Conservation (phyloP, 1,284 basidiomycete genomes). For the Neotropicomus parvogracilis region DNA sequence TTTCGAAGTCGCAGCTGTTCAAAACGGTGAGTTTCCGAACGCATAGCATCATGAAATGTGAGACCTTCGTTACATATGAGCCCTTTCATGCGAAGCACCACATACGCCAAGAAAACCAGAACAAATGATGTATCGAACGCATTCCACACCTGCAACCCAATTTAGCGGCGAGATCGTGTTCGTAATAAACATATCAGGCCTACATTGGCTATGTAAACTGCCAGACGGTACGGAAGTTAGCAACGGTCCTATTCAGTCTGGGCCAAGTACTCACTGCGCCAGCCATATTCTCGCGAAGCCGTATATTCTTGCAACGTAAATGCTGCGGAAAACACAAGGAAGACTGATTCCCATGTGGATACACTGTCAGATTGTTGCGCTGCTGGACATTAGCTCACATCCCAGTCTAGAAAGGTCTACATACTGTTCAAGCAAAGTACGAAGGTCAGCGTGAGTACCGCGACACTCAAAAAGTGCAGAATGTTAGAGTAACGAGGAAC, state of each 20-base stretch:
- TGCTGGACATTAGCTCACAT: conserved; percentile 28
- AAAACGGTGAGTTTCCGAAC: conserved; percentile 10
- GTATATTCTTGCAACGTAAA: conserved; percentile 82
- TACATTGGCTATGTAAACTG: conserved; percentile 83
- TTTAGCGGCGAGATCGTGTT: conserved; percentile 1
- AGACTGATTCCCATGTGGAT: conserved; percentile 64
- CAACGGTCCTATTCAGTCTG: neutral
- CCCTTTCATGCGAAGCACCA: conserved; percentile 64
- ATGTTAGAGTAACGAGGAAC: conserved; percentile 79
- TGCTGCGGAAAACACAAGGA: conserved; percentile 71
- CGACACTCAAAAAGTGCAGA: conserved; percentile 77
- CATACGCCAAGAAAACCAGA: conserved; percentile 67
- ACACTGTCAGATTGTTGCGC: conserved; percentile 53
- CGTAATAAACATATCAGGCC: neutral
- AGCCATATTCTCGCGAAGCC: conserved; percentile 77
- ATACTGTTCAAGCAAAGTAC: conserved; percentile 69
- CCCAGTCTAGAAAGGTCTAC: conserved; percentile 23
- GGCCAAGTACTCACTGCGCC: conserved; percentile 61
- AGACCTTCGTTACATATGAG: conserved; percentile 54
- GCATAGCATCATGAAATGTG: conserved; percentile 5
- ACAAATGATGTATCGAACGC: conserved; percentile 81
- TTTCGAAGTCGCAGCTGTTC: conserved; percentile 53
- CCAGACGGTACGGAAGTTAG: conserved; percentile 6
- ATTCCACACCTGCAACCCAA: conserved; percentile 69
- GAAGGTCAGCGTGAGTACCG: conserved; percentile 64